phyloP scores from a whole-genome alignment of 306 rosid species.

The Carpinus viminea region DNA sequence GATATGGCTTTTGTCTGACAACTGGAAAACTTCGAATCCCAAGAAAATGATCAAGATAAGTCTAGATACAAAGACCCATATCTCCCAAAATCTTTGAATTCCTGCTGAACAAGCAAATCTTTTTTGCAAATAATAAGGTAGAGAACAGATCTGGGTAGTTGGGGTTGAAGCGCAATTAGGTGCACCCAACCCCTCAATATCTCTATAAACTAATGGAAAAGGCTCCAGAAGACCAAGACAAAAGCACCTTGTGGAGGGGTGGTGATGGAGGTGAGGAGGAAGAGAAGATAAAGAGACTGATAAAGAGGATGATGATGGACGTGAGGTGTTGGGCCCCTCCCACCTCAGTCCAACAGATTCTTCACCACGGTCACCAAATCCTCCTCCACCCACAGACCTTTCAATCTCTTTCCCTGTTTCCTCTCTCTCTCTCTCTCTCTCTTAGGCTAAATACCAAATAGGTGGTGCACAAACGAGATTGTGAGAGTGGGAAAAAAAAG shows the following conservation, averaged over 20 bases:
- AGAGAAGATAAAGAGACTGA: conserved; percentile 32
- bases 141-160: conserved; percentile 47
- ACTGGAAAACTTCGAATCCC: conserved; percentile 43
- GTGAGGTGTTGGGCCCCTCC: conserved; percentile 43
- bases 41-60: conserved; percentile 41
- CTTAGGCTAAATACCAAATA: conserved; percentile 41
- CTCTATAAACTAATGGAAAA: conserved; percentile 17
- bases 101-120: conserved; percentile 22
- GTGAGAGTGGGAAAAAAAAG: conserved; percentile 7
- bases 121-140: conserved; percentile 22
- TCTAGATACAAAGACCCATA: conserved; percentile 55
- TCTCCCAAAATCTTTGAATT: conserved; percentile 40
- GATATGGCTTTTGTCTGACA: conserved; percentile 43
- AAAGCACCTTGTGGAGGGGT: conserved; percentile 20
- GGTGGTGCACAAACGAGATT: conserved; percentile 26
- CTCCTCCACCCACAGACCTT: conserved; percentile 40
- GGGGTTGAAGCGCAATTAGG: conserved; percentile 38
- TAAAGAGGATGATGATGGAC: conserved; percentile 49
- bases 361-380: conserved; percentile 50
- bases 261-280: conserved; percentile 24
- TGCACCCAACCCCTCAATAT: conserved; percentile 48
- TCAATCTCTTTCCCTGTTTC: conserved; percentile 9
- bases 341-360: conserved; percentile 46
- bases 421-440: conserved; percentile 10
- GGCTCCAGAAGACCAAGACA: conserved; percentile 33